Evolutionary conservation across 2,329 filamentous ascomycete genomes (phyloP).

Genomic region (Stagonosporopsis tanaceti): DNA sequence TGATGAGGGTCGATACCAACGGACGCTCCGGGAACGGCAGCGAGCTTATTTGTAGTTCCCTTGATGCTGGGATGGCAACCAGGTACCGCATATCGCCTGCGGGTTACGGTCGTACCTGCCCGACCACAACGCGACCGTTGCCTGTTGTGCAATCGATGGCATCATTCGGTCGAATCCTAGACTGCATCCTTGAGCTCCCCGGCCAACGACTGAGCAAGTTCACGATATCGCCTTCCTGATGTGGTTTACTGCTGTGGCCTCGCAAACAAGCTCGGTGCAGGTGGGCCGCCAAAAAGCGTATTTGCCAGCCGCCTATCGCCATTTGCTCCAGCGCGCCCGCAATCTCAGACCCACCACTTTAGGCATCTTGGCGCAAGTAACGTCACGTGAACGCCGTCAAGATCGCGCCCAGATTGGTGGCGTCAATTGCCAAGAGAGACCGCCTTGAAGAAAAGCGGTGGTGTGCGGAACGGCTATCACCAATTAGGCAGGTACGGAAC

Average conservation of each 20-base stretch:
- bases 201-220: conserved; percentile 15
- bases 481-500: conserved; percentile 16
- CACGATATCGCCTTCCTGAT: conserved; percentile 34
- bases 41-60: conserved; percentile 34
- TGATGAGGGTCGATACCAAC: conserved; percentile 35
- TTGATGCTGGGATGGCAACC: conserved; percentile 17
- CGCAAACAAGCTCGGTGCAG: conserved; percentile 36
- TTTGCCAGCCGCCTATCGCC: conserved; percentile 31
- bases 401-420: conserved; percentile 25
- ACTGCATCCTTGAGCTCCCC: not conserved
- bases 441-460: conserved; percentile 12
- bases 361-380: conserved; percentile 27
- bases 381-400: conserved; percentile 14
- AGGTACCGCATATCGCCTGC: conserved; percentile 21
- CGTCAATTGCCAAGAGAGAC: conserved; percentile 11
- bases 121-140: conserved; percentile 13
- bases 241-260: conserved; percentile 22
- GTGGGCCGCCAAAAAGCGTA: conserved; percentile 35
- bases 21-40: conserved; percentile 24
- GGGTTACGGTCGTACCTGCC: conserved; percentile 25
- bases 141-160: conserved; percentile 27
- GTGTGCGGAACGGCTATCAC: conserved; percentile 13
- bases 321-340: conserved; percentile 24
- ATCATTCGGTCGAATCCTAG: conserved; percentile 24
- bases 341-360: conserved; percentile 21